A percentile compares a stretch with the other conserved stretches of the same genome.
Evolutionary conservation across 345 rosid species (phyloP).

Genomic region (Lumnitzera littorea): DNA sequence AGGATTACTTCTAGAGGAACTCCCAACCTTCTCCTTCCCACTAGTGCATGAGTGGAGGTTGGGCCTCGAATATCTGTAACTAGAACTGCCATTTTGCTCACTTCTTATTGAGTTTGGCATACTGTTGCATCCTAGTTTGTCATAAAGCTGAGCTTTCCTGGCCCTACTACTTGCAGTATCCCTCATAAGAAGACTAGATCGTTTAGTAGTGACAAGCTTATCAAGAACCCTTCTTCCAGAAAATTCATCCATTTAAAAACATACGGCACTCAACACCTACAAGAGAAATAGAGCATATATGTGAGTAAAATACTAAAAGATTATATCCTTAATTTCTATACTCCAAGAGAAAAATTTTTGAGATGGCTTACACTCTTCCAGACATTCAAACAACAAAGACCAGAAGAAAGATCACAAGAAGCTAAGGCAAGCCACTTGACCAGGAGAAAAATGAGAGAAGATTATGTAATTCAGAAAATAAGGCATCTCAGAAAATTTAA

Average conservation of each 20-base stretch:
- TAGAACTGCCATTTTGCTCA: slow-evolving; percentile 34
- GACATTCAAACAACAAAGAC: no score
- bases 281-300: background rate
- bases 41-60: slow-evolving; percentile 34
- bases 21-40: slow-evolving; percentile 63
- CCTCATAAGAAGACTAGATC: slow-evolving; percentile 45
- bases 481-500: no score
- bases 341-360: no score
- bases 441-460: no score
- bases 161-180: slow-evolving; percentile 50
- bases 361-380: no score
- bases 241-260: slow-evolving; percentile 58
- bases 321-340: no score
- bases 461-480: no score
- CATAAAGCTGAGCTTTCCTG: slow-evolving; percentile 49
- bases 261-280: slow-evolving; percentile 24
- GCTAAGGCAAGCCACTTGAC: no score
- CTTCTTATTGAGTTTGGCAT: slow-evolving; percentile 45
- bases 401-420: no score
- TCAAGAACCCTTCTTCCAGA: slow-evolving; percentile 56
- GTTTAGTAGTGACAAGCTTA: slow-evolving; percentile 38
- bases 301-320: background rate
- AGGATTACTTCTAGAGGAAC: slow-evolving; percentile 49
- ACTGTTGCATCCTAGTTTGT: slow-evolving; percentile 57
- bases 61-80: slow-evolving; percentile 48